Conservation (phyloP, 345 rosid species). For the Capsella bursapastoris region DNA sequence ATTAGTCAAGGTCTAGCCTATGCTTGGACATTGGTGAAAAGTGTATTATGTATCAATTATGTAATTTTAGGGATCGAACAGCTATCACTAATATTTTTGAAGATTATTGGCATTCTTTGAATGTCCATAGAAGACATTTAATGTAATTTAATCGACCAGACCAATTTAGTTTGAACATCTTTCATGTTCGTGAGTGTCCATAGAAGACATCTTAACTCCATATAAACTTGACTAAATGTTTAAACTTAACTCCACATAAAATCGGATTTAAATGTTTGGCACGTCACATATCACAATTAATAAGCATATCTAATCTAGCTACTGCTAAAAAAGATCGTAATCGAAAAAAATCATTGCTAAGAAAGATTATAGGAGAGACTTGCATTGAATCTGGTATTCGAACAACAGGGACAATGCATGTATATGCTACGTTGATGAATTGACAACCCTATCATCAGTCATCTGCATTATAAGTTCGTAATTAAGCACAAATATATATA, state of each 20-base stretch:
- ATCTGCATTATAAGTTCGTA: constrained; percentile 29
- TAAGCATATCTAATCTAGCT: constrained; percentile 19
- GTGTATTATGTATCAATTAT: no score
- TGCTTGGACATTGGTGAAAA: no score
- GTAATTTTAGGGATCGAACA: no score
- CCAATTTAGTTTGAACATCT: background rate
- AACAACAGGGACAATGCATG: constrained; percentile 33
- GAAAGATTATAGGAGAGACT: constrained; percentile 26
- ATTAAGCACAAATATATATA: background rate
- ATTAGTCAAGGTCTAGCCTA: no score
- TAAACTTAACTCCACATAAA: background rate
- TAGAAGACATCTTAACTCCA: background rate
- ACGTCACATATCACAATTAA: background rate
- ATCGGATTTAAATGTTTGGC: background rate
- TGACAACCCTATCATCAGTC: constrained; percentile 27
- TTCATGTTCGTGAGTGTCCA: background rate
- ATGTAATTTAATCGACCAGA: no score
- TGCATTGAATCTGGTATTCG: constrained; percentile 38
- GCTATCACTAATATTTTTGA: no score
- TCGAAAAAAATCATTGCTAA: constrained; percentile 11
- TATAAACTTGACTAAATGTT: background rate
- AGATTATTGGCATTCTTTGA: no score
- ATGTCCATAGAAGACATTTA: no score
- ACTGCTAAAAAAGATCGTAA: constrained; percentile 29
- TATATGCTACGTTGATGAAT: constrained; percentile 7